Conservation (phyloP, 371 early-diverging fungal species). For the Mortierella sp. region DNA sequence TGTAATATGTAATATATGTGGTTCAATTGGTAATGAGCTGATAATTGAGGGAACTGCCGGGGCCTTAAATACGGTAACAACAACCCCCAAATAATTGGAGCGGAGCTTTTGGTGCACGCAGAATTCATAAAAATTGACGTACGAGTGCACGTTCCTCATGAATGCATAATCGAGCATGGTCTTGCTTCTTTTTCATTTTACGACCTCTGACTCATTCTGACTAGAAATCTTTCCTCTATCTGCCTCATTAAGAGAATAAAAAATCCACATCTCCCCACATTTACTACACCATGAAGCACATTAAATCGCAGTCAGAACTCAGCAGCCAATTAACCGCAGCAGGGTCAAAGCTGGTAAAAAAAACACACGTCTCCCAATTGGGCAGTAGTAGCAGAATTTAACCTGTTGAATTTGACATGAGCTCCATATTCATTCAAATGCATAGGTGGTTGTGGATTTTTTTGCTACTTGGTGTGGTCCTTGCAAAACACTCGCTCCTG, state of each 20-base stretch:
- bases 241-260: neutral
- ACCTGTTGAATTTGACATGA: neutral
- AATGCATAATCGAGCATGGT: neutral
- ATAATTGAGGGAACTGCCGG: no score
- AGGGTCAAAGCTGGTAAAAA: conserved; percentile 32
- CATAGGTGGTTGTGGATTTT: conserved; percentile 58
- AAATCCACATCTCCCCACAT: no score
- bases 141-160: no score
- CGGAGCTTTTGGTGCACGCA: no score
- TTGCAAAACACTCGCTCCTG: conserved; percentile 53
- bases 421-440: neutral
- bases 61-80: no score
- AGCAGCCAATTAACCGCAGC: conserved; percentile 32
- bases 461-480: conserved; percentile 59
- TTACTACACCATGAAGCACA: conserved; percentile 33
- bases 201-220: conserved; percentile 2
- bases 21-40: neutral
- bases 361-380: neutral
- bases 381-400: no score
- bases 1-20: neutral
- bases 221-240: neutral
- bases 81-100: no score
- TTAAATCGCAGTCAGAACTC: conserved; percentile 24
- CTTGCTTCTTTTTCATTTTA: conserved; percentile 3
- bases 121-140: no score